phyloP scores from a whole-genome alignment of 495 filamentous ascomycete genomes.

The Ascobolus immersus region DNA sequence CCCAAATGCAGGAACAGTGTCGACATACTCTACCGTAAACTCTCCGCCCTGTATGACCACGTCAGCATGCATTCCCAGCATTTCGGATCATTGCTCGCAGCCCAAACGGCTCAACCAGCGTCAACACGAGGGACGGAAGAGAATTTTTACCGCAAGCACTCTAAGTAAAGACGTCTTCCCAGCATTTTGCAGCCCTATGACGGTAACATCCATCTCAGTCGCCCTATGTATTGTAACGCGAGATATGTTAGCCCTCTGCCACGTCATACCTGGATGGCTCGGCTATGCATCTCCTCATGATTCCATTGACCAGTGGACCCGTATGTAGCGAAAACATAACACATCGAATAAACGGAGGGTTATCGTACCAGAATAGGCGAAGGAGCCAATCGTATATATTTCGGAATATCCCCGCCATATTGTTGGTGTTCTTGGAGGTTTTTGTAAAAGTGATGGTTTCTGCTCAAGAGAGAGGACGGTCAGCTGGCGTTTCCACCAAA shows the following conservation, averaged over 20 bases:
- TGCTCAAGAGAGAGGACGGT: too few species aligned
- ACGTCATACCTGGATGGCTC: conserved; percentile 2
- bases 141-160: conserved; percentile 61
- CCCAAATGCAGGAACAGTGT: conserved; percentile 3
- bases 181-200: conserved; percentile 96
- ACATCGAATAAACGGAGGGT: conserved; percentile 1
- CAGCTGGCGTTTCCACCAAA: too few species aligned
- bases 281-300: conserved; percentile 1
- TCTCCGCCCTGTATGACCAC: conserved; percentile 53
- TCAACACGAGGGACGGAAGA: conserved; percentile 1
- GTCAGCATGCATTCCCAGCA: conserved; percentile 15
- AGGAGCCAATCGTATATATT: conserved; percentile 95
- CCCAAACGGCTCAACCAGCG: background rate
- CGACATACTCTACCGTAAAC: conserved; percentile 92
- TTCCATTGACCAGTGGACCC: conserved; percentile 1
- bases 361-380: conserved; percentile 85
- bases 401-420: conserved; percentile 71
- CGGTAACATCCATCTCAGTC: conserved; percentile 97
- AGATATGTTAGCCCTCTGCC: background rate
- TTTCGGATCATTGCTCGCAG: background rate
- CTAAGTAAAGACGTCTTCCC: conserved; percentile 88
- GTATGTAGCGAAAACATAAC: background rate
- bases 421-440: too few species aligned
- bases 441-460: too few species aligned
- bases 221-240: conserved; percentile 34